These are phyloP conservation scores for Paspalum vaginatum DNA, from an alignment of 176 grass and related monocot species.

Conservation along the genomic window DNA sequence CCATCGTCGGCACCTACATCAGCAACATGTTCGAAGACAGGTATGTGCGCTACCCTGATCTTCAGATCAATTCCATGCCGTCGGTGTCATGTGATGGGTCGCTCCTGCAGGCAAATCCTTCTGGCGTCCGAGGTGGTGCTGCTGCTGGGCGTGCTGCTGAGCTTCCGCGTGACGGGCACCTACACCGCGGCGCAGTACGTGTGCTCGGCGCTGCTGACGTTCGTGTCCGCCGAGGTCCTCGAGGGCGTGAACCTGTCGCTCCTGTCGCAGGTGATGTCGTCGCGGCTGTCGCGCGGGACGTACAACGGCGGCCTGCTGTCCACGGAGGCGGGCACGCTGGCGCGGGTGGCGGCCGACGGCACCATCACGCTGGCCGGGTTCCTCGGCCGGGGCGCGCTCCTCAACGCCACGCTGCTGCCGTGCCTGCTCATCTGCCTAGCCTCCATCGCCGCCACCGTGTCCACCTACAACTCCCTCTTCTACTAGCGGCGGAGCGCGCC, in stretches of 20 bases:
- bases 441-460: conserved; percentile 52
- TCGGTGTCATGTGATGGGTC: not conserved
- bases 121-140: conserved; percentile 44
- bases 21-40: conserved; percentile 64
- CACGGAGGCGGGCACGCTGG: conserved; percentile 61
- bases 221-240: conserved; percentile 47
- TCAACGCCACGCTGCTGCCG: conserved; percentile 60
- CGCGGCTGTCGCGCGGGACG: conserved; percentile 58
- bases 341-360: conserved; percentile 51
- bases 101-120: conserved; percentile 50
- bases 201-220: conserved; percentile 48
- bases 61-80: not conserved
- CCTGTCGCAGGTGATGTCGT: conserved; percentile 49
- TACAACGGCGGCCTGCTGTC: conserved; percentile 62
- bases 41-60: not conserved
- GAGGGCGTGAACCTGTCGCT: conserved; percentile 64
- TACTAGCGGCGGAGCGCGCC: too few relatives aligned
- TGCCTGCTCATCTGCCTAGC: conserved; percentile 46
- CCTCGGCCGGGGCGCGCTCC: conserved; percentile 42
- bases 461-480: conserved; percentile 54
- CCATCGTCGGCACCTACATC: conserved; percentile 51
- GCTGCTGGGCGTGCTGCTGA: conserved; percentile 32
- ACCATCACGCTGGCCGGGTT: conserved; percentile 56
- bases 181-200: conserved; percentile 53
- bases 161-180: conserved; percentile 36